Percentiles rank a stretch among this genome's conserved stretches.
phyloP scores from a whole-genome alignment of 768 basidiomycete genomes.

The Mycena galopus region DNA sequence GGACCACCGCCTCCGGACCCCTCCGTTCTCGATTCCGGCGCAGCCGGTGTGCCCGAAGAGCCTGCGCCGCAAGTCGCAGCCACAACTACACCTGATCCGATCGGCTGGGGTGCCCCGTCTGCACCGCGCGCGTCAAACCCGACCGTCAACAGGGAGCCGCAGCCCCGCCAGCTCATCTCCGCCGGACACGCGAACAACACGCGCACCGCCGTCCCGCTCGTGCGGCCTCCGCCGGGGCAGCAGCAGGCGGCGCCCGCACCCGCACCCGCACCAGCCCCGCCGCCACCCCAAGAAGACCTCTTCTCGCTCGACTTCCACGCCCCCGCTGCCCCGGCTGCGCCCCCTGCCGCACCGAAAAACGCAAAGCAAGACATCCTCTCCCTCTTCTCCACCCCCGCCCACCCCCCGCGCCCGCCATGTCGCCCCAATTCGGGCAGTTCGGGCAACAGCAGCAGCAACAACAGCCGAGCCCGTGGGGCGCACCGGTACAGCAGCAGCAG shows the following conservation, averaged over 20 bases:
- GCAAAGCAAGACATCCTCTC: constrained; percentile 90
- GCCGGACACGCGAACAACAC: constrained; percentile 46
- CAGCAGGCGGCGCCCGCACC: constrained; percentile 34
- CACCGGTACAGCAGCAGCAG: constrained; percentile 11
- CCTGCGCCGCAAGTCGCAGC: constrained; percentile 41
- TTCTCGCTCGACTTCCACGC: constrained; percentile 91
- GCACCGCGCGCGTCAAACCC: constrained; percentile 46
- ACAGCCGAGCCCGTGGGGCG: constrained; percentile 26
- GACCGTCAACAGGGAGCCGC: constrained; percentile 58
- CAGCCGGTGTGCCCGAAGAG: constrained; percentile 43
- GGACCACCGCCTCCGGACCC: constrained; percentile 89
- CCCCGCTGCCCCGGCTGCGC: constrained; percentile 54
- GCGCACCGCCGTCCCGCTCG: constrained; percentile 26
- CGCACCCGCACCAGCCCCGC: constrained; percentile 44
- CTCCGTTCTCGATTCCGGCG: constrained; percentile 73
- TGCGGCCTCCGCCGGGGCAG: constrained; percentile 36
- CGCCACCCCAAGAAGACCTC: constrained; percentile 68
- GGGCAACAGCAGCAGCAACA: constrained; percentile 39
- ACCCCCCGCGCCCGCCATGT: constrained; percentile 50
- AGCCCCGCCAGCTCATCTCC: constrained; percentile 70
- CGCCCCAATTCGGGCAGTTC: constrained; percentile 50
- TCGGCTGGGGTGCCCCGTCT: constrained; percentile 48
- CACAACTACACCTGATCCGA: constrained; percentile 41
- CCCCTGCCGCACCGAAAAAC: constrained; percentile 62
- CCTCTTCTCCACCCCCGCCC: constrained; percentile 72